These are phyloP conservation scores for Pleurotus giganteus DNA, from an alignment of 768 basidiomycete genomes.

Conservation along the genomic window DNA sequence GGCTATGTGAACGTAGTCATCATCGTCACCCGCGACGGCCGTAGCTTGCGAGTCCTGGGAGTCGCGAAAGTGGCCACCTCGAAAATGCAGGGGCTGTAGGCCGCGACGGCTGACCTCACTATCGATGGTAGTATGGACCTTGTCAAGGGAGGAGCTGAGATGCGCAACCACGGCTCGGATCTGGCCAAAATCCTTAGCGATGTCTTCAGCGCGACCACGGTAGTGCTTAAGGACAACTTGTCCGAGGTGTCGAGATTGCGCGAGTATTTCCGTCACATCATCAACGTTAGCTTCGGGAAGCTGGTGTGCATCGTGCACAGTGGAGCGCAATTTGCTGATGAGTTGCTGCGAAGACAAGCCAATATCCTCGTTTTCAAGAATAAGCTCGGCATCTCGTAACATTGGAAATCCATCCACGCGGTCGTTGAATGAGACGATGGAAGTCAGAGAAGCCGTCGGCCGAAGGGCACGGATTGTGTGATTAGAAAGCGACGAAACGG, in stretches of 20 bases:
- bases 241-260: slow-evolving; percentile 46
- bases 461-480: slow-evolving; percentile 42
- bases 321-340: slow-evolving; percentile 51
- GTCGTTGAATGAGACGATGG: slow-evolving; percentile 47
- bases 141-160: slow-evolving; percentile 42
- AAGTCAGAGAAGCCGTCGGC: slow-evolving; percentile 44
- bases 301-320: slow-evolving; percentile 42
- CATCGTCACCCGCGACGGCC: slow-evolving; percentile 33
- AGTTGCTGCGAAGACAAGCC: slow-evolving; percentile 44
- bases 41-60: slow-evolving; percentile 69
- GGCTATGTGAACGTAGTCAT: slow-evolving; percentile 8
- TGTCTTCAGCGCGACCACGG: slow-evolving; percentile 52
- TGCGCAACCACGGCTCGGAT: slow-evolving; percentile 44
- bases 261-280: slow-evolving; percentile 42
- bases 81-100: slow-evolving; percentile 24
- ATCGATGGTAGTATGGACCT: slow-evolving; percentile 41
- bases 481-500: slow-evolving; percentile 52
- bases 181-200: slow-evolving; percentile 44
- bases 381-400: slow-evolving; percentile 32
- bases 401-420: slow-evolving; percentile 13
- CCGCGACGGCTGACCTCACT: slow-evolving; percentile 38
- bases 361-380: slow-evolving; percentile 43
- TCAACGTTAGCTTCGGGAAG: slow-evolving; percentile 36
- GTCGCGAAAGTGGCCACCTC: slow-evolving; percentile 43
- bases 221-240: slow-evolving; percentile 47